Conservation (phyloP, 306 rosid species). For the Inga laurina region DNA sequence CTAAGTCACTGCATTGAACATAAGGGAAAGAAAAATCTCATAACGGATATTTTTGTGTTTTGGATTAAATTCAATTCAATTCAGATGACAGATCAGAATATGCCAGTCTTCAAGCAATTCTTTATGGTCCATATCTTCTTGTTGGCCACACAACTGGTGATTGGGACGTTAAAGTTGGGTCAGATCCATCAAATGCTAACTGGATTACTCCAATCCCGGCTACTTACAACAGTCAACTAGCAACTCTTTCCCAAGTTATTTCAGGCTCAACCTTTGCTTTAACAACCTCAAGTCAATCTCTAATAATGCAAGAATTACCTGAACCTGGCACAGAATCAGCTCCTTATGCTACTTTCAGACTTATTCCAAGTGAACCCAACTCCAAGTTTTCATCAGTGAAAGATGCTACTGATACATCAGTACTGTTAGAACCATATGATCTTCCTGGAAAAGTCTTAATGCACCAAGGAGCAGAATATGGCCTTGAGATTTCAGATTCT, state of each 20-base stretch:
- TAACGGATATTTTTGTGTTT: constrained; percentile 32
- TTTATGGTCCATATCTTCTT: background rate
- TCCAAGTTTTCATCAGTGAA: background rate
- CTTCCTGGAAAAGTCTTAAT: background rate
- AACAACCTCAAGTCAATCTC: background rate
- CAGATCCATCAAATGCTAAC: background rate
- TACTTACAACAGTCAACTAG: background rate
- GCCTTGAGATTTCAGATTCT: background rate
- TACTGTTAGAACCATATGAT: background rate
- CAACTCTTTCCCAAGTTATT: background rate
- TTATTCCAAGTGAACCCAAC: background rate
- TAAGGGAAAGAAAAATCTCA: background rate
- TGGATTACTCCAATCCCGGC: background rate
- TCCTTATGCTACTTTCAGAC: background rate
- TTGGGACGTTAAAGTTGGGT: background rate
- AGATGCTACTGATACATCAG: background rate
- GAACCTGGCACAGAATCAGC: background rate
- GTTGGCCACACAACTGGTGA: background rate
- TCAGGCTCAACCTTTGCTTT: background rate
- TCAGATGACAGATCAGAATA: background rate
- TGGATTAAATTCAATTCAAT: constrained; percentile 37
- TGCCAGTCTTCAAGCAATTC: background rate
- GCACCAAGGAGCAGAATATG: background rate
- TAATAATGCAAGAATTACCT: background rate
- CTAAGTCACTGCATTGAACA: background rate